Conservation (phyloP, 352 stramenopile species). For the Pythium angustatum region DNA sequence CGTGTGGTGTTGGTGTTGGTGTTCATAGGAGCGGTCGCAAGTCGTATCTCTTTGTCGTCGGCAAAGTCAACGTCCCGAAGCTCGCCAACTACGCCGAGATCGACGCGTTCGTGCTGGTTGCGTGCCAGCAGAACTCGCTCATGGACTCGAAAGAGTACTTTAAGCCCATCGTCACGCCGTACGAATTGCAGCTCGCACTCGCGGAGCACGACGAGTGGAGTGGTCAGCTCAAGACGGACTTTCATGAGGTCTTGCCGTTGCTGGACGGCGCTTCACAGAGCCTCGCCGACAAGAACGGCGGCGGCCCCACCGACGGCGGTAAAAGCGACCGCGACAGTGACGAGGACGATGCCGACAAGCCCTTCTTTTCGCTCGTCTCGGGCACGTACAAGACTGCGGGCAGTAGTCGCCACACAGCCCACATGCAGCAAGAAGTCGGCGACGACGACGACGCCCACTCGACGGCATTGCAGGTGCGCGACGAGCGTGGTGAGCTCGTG, state of each 20-base stretch:
- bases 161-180: constrained; percentile 93
- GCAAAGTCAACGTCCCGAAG: constrained; percentile 97
- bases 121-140: constrained; percentile 94
- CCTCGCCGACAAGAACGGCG: constrained; percentile 30
- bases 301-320: background rate
- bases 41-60: constrained; percentile 96
- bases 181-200: constrained; percentile 95
- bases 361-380: constrained; percentile 82
- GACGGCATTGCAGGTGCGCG: constrained; percentile 55
- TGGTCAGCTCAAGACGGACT: constrained; percentile 82
- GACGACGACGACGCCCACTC: constrained; percentile 35
- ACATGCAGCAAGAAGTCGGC: constrained; percentile 11
- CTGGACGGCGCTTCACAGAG: constrained; percentile 41
- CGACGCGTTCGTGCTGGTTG: constrained; percentile 96
- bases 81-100: constrained; percentile 98
- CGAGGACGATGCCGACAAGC: constrained; percentile 49
- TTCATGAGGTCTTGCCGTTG: constrained; percentile 73
- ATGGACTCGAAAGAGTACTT: constrained; percentile 93
- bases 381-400: constrained; percentile 68
- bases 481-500: constrained; percentile 53
- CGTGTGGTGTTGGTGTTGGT: too few relatives aligned
- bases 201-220: constrained; percentile 86
- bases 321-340: too few relatives aligned
- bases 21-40: constrained; percentile 88
- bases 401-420: constrained; percentile 21